phyloP scores from a whole-genome alignment of 2,329 filamentous ascomycete species.

The Chrysoporthe cubensis region DNA sequence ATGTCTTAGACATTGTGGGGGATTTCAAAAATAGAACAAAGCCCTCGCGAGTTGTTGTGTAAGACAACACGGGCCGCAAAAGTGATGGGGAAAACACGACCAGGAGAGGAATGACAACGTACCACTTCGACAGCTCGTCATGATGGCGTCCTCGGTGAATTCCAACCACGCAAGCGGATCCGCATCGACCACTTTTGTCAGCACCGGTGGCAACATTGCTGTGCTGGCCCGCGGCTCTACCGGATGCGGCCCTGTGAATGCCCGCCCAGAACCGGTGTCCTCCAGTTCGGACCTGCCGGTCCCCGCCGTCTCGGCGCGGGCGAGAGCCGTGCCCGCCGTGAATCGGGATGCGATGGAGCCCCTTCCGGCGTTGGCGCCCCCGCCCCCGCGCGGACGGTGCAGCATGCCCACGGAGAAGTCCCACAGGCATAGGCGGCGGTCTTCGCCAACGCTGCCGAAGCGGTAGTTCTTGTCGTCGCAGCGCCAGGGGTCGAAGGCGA shows the following conservation, averaged over 20 bases:
- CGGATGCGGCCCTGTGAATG: conserved; percentile 69
- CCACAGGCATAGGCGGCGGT: conserved; percentile 89
- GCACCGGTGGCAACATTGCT: conserved; percentile 85
- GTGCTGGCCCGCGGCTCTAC: conserved; percentile 85
- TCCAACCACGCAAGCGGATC: conserved; percentile 88
- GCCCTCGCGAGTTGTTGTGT: not conserved
- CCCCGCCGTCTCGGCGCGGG: conserved; percentile 66
- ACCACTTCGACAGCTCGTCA: conserved; percentile 92
- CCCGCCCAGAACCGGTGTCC: conserved; percentile 41
- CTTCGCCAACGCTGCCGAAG: conserved; percentile 94
- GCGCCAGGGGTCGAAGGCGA: conserved; percentile 95
- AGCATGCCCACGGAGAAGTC: conserved; percentile 98
- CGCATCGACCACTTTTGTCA: conserved; percentile 83
- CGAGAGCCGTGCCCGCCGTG: conserved; percentile 44
- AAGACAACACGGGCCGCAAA: not conserved
- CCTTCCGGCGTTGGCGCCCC: conserved; percentile 43
- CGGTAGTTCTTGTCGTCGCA: conserved; percentile 95
- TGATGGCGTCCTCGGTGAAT: conserved; percentile 92
- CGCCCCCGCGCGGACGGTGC: conserved; percentile 73
- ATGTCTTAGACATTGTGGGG: not conserved
- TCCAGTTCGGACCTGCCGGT: conserved; percentile 54
- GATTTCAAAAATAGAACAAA: conserved; percentile 1
- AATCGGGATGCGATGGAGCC: conserved; percentile 58
- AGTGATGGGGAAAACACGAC: not conserved
- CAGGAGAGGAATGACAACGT: conserved; percentile 41